Evolutionary conservation across 169 alveolate species (phyloP), one percentile per base, ranked within the genome.

Genomic region (Plasmodium yoelii): DNA sequence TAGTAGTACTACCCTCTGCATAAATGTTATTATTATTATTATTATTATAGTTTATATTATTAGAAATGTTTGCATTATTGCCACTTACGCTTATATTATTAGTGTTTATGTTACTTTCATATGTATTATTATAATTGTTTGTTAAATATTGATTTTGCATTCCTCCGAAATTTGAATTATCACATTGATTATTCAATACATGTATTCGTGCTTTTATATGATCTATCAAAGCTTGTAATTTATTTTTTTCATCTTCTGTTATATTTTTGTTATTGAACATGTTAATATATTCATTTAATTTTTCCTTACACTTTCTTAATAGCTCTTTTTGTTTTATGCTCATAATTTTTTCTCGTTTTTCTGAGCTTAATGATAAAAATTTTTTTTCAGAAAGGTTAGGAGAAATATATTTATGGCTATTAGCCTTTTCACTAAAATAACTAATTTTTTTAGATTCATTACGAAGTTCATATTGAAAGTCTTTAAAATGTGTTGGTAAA

Each of bases 371-470:
- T 0, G 90, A 82, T 55, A 82, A 71, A 61, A 82, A 82, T 56
- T 67, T 82, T 13, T 82, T 82, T 42, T 82, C 90, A 2, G 84
- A 67, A 26, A 67, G 22, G 2, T 67, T 82, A 1, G 90, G 90
- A 15, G 90, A 67, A 5, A 82, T 53, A 56, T 82, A 82, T 65
- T 82, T 82, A 53, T 82, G 51, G 24, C 90, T 82, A 71, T 82
- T 82, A 15, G 65, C 84, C 63, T 55, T 82, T 12, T 82, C 90
- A 68, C 68, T 82, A 82, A 53, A 82, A 46, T 65, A 82, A 55
- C 73, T 67, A 55, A 82, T 82, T 82, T 82, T 82, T 49, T 71
- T 82, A 1, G 90, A 82, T 34, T 82, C 90, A 47, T 82, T 82
- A 55, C 90, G 22, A 18, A 82, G 44, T 26, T 82, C 90, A 34